These are phyloP conservation scores for Cytospora piceae DNA, from an alignment of 2,329 filamentous ascomycete genomes.

Conservation along the genomic window DNA sequence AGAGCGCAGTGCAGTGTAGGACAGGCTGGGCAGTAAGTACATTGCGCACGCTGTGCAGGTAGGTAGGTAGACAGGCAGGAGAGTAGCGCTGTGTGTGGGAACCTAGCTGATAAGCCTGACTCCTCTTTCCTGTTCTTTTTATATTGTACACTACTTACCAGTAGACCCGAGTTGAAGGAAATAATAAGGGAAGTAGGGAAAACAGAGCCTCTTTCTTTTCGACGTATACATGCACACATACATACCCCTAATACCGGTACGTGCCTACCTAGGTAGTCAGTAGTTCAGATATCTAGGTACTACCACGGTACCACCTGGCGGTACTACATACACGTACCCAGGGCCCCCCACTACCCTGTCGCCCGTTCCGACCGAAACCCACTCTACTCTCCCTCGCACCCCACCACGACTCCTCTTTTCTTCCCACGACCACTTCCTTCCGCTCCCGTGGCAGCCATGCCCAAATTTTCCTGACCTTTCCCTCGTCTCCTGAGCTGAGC, in stretches of 20 bases:
- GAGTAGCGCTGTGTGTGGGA: too few species aligned
- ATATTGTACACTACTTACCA: too few species aligned
- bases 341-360: neutral
- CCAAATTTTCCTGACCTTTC: slow-evolving; percentile 22
- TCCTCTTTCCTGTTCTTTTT: too few species aligned
- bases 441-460: slow-evolving; percentile 23
- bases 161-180: too few species aligned
- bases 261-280: neutral
- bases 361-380: slow-evolving; percentile 20
- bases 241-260: neutral
- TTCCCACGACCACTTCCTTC: slow-evolving; percentile 22
- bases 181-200: too few species aligned
- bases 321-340: slow-evolving; percentile 1
- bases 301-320: neutral
- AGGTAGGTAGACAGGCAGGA: too few species aligned
- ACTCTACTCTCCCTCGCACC: slow-evolving; percentile 19
- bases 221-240: too few species aligned
- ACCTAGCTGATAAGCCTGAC: too few species aligned
- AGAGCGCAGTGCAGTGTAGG: too few species aligned
- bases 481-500: slow-evolving; percentile 11
- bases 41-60: too few species aligned
- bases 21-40: too few species aligned
- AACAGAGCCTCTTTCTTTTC: too few species aligned
- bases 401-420: slow-evolving; percentile 24
- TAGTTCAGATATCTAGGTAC: neutral